Conservation (phyloP, 176 grass and related monocot species). For the Oryza meridionalis region DNA sequence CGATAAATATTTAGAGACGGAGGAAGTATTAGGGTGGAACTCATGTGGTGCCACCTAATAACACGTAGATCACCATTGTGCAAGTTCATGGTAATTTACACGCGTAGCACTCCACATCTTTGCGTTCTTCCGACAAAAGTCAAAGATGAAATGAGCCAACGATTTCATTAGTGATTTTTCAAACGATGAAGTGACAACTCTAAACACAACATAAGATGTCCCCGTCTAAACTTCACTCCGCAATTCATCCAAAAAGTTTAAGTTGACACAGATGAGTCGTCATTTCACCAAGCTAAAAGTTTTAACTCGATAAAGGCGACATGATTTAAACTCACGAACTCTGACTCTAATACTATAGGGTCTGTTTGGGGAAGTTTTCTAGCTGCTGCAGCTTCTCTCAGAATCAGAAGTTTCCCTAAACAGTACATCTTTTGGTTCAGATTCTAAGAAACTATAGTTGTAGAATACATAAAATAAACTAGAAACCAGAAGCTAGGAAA, state of each 20-base stretch:
- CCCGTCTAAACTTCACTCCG: background rate
- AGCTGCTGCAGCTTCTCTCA: too few relatives aligned
- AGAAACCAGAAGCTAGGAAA: too few relatives aligned
- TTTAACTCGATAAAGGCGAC: background rate
- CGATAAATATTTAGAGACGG: too few relatives aligned
- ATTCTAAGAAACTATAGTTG: too few relatives aligned
- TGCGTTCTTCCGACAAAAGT: slow-evolving; percentile 1
- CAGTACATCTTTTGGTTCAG: too few relatives aligned
- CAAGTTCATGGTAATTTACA: background rate
- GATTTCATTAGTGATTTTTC: background rate
- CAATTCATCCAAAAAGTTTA: background rate
- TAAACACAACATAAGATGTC: background rate
- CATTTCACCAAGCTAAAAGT: background rate
- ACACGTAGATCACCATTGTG: too few relatives aligned
- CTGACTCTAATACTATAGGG: too few relatives aligned
- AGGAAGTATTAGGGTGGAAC: background rate
- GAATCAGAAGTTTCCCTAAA: too few relatives aligned
- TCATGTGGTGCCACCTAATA: background rate
- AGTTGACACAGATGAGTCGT: background rate
- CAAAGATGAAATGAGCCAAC: background rate
- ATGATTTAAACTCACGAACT: background rate
- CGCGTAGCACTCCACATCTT: background rate
- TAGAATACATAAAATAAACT: too few relatives aligned
- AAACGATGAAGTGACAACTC: background rate
- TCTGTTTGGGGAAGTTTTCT: too few relatives aligned